Evolutionary conservation across 23 red algal genomes (phyloP), one percentile per base, ranked within the genome.

Genomic region (Gracilaria gracilis): DNA sequence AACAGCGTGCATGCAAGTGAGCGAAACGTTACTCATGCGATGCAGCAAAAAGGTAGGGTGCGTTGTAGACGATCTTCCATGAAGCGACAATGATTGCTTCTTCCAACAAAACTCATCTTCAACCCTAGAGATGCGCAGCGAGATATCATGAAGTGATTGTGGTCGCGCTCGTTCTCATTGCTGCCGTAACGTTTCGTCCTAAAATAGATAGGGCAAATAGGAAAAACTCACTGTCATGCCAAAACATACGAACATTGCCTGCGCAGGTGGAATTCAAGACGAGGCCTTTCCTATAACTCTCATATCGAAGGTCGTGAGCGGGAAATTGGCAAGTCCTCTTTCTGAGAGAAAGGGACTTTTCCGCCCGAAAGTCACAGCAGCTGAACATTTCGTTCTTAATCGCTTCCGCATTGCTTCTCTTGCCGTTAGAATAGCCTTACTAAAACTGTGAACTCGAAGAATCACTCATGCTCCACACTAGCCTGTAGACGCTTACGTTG

Each of bases 121-220:
- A 34, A 16, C 25, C 9, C 28, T 37, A 4, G 29, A 20, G 64
- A 34, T 28, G 8, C 33, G 31, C 29, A 24, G 11, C 31, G 28
- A 37, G 64, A 20, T 69, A 17, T 69, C 17, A 24, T 32, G 32
- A 37, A 14, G 27, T 69, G 16, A 19, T 17, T 3, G 12, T 20
- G 64, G 13, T 15, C 4, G 13, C 31, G 31, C 6, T 69, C 16
- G 32, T 20, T 12, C 16, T 36, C 64, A 69, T 69, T 69, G 64
- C 64, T 69, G 64, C 64, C 64, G 33, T 34, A 69, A 69, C 32
- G 64, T 69, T 69, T 69, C 64, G 16, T 37, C 31, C 64, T 5
- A 69, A 36, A 69, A 69, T 69, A 69, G 64, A 69, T 69, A 69
- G 64, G 31, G 9, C 31, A 36, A 6, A 20, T 3, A 13, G 28